Percentiles rank a stretch among this genome's conserved stretches.
Evolutionary conservation across 2,329 filamentous ascomycete species (phyloP).

Genomic region (Mariannaea sp.): DNA sequence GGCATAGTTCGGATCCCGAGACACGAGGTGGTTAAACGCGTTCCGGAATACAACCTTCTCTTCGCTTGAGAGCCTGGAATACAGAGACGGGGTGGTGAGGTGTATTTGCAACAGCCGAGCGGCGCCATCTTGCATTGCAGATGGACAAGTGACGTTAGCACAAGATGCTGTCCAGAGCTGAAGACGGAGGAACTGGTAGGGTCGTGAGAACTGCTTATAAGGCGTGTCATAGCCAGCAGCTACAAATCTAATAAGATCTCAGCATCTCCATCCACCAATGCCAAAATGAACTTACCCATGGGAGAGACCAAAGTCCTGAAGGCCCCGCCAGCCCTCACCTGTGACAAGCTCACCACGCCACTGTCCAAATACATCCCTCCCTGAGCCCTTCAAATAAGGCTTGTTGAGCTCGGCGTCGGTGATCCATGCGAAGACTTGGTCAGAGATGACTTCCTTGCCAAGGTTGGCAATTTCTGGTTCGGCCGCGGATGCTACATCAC

Average conservation of each 20-base stretch:
- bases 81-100: conserved; percentile 41
- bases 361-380: conserved; percentile 65
- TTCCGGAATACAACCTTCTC: conserved; percentile 54
- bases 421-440: conserved; percentile 59
- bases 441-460: conserved; percentile 58
- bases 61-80: conserved; percentile 32
- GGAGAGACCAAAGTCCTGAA: conserved; percentile 62
- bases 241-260: conserved; percentile 49
- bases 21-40: conserved; percentile 58
- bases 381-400: conserved; percentile 61
- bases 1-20: conserved; percentile 52
- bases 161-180: conserved; percentile 65
- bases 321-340: conserved; percentile 67
- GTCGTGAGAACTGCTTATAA: conserved; percentile 55
- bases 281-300: conserved; percentile 50
- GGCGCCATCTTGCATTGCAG: conserved; percentile 70
- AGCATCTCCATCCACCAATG: neutral
- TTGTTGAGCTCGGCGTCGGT: conserved; percentile 69
- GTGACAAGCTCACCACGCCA: conserved; percentile 65
- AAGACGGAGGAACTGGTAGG: conserved; percentile 61
- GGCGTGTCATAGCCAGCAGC: conserved; percentile 63
- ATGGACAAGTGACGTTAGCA: conserved; percentile 67
- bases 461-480: conserved; percentile 53
- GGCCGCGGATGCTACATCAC: conserved; percentile 45
- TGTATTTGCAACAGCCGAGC: conserved; percentile 55